Evolutionary conservation across 257 asterid species (phyloP), one percentile per base, ranked within the genome.

Genomic region (Capsicum chinense): DNA sequence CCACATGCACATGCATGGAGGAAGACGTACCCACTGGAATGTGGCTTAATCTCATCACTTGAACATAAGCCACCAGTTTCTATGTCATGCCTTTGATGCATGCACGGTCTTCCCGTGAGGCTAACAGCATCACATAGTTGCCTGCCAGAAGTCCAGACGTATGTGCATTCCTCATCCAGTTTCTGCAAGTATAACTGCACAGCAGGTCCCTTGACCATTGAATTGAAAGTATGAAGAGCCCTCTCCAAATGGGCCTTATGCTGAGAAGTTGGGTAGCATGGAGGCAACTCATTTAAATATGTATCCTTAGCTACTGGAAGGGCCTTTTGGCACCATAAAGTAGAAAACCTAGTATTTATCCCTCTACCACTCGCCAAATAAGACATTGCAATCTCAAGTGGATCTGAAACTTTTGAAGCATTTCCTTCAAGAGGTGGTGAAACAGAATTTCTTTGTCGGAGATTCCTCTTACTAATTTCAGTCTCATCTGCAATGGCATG

Each of bases 1-100:
- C 99, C 98, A 89, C 99, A 97, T 19, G 95, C 97, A 92, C 99
- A 97, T n/a, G 98, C 98, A 88, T 97, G 98, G 87, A 97, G 98
- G 90, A 95, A 97, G 37, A 92, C 93, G 82, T 85, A 93, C 85
- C 98, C 98, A 87, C 99, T 95, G 58, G 97, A 93, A 93, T 97
- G 99, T 67, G 89, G 88, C 85, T 88, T 89, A 59, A 85, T 83
- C 79, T 87, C 89, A 64, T 86, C 92, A 7, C 64, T 83, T 35
- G 91, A 80, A 84, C 81, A 88, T 9, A 80, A 44, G 80, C 69
- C 84, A 60, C 83, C 86, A 82, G 76, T 52, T 79, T 80, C 85
- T 64, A 48, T 85, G 63, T 90, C 91, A 74, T 97, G 98, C 87
- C 91, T 93, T 83, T 87, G 95, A 87, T 95, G 97, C 91, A 91